Evolutionary conservation across 2,329 filamentous ascomycete species (phyloP), one percentile per base, ranked within the genome.

Genomic region (Alternaria viburni): DNA sequence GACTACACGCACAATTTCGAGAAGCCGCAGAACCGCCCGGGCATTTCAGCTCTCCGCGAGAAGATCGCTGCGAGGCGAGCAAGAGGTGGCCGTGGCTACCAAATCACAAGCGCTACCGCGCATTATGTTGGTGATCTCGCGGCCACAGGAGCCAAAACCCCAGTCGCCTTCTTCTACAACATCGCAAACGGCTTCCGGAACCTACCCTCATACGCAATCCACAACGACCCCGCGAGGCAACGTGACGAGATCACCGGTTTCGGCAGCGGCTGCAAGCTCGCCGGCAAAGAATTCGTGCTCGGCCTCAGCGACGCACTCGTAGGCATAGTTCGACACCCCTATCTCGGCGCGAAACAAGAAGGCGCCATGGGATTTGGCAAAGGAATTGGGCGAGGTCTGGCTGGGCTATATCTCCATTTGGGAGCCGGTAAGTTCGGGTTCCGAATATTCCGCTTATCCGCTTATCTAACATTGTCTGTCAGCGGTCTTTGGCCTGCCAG

Each of bases 251-350:
- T 73, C 19, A 93, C 90, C 0, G 90, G 89, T 32, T 81, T 96
- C 43, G 84, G 87, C 36, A 91, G 89, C 64, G 93, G 93, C 0
- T 80, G 96, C 19, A 88, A 85, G 62, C 88, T 93, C 43, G 93
- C 93, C 1, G 87, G 91, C 5, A 93, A 85, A 46, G 69, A 92
- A 76, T 89, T 95, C 59, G 89, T 87, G 0, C 85, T 89, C 58
- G 91, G 92, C 0, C 81, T 96, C 28, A 93, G 87, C 74, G 91
- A 95, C 72, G 93, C 92, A 3, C 86, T 94, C 21, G 88, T 91
- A 1, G 93, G 92, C 0, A 81, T 96, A 2, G 85, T 93, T 10
- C 93, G 88, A 0, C 92, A 95, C 68, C 93, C 93, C 0, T 76
- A 89, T 2, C 85, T 85, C 57, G 93, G 88, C n/a, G 87, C 86